phyloP scores from a whole-genome alignment of 306 rosid species.

The Quercus alba region DNA sequence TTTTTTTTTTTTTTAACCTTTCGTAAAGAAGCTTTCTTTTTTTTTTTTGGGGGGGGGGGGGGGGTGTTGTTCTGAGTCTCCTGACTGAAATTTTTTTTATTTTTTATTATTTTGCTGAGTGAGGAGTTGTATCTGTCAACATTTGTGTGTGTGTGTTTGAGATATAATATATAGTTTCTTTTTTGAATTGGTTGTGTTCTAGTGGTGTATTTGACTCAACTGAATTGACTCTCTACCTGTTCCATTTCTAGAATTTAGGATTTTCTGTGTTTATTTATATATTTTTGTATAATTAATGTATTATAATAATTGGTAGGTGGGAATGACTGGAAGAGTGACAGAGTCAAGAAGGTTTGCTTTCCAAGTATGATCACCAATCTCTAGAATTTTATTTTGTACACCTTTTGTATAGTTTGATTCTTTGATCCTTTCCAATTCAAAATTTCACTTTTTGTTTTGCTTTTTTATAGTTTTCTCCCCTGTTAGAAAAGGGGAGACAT shows the following conservation, averaged over 20 bases:
- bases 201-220: too few relatives aligned
- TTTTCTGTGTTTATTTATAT: neutral
- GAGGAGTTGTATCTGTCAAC: too few relatives aligned
- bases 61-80: too few relatives aligned
- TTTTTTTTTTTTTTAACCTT: neutral
- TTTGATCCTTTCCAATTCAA: neutral
- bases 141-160: too few relatives aligned
- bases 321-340: constrained; percentile 38
- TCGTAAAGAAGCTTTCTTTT: neutral
- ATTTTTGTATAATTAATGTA: neutral
- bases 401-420: neutral
- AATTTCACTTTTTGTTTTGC: too few relatives aligned
- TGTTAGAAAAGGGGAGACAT: too few relatives aligned
- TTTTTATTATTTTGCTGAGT: too few relatives aligned
- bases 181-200: too few relatives aligned
- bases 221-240: neutral
- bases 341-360: constrained; percentile 25
- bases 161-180: too few relatives aligned
- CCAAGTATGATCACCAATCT: constrained; percentile 20
- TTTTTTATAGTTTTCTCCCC: too few relatives aligned
- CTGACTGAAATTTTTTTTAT: too few relatives aligned
- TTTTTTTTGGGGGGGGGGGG: too few relatives aligned
- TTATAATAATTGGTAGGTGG: constrained; percentile 31
- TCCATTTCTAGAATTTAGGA: neutral
- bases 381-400: neutral